phyloP scores from a whole-genome alignment of 2,329 filamentous ascomycete genomes.

The Metarhizium brunneum region DNA sequence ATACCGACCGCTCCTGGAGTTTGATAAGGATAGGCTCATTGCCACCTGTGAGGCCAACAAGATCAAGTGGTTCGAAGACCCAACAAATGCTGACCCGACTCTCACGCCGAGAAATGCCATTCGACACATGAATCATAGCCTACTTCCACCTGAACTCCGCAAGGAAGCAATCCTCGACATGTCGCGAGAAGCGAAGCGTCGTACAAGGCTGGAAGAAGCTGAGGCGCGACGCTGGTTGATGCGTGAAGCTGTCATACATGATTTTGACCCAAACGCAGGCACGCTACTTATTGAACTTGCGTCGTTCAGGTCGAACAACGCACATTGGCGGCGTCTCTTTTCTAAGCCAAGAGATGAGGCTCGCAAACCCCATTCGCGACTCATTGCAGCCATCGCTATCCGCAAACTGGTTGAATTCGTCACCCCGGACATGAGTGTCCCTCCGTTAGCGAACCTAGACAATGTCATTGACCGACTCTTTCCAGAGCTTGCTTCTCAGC shows the following conservation, averaged over 20 bases:
- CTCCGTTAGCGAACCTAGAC: conserved; percentile 33
- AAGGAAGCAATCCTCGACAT: conserved; percentile 55
- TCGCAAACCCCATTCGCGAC: conserved; percentile 26
- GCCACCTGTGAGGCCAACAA: conserved; percentile 61
- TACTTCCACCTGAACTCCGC: conserved; percentile 61
- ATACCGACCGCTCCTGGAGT: conserved; percentile 60
- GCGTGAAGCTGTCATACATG: conserved; percentile 33
- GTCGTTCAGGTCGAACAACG: conserved; percentile 10
- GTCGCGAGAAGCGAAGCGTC: conserved; percentile 39
- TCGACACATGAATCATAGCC: conserved; percentile 50
- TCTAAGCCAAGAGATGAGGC: conserved; percentile 14
- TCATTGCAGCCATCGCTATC: conserved; percentile 36
- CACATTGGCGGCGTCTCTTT: conserved; percentile 10
- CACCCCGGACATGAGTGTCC: conserved; percentile 36
- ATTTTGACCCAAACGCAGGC: conserved; percentile 38
- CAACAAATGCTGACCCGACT: conserved; percentile 69
- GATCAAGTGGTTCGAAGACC: conserved; percentile 74
- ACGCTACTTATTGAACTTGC: conserved; percentile 39
- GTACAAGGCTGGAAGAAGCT: conserved; percentile 33
- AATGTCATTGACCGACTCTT: conserved; percentile 38
- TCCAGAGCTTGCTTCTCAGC: conserved; percentile 27
- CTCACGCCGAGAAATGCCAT: conserved; percentile 76
- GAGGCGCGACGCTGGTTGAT: conserved; percentile 47
- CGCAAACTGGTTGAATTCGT: conserved; percentile 41
- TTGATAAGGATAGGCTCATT: conserved; percentile 64